phyloP scores from a whole-genome alignment of 2,329 filamentous ascomycete species.

The Cytospora piceae region DNA sequence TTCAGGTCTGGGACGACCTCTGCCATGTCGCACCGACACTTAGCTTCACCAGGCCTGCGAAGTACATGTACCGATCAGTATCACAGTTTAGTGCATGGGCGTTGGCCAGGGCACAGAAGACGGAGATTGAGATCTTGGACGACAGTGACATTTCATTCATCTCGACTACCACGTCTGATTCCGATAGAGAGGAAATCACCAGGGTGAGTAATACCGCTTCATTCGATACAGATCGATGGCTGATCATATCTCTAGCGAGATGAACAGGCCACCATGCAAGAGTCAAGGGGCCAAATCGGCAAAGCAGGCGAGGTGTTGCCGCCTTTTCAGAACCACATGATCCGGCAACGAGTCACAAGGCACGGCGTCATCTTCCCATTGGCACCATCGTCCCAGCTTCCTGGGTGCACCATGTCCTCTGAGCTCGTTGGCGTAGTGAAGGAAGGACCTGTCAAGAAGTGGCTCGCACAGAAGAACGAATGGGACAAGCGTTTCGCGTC shows the following conservation, averaged over 20 bases:
- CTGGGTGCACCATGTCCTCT: slow-evolving; percentile 64
- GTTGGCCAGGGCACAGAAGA: slow-evolving; percentile 78
- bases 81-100: slow-evolving; percentile 95
- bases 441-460: slow-evolving; percentile 76
- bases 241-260: slow-evolving; percentile 11
- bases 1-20: slow-evolving; percentile 95
- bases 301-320: slow-evolving; percentile 84
- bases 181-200: slow-evolving; percentile 33
- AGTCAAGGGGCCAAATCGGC: slow-evolving; percentile 60
- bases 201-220: slow-evolving; percentile 27
- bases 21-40: slow-evolving; percentile 91
- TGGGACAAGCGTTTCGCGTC: slow-evolving; percentile 76
- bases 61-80: slow-evolving; percentile 91
- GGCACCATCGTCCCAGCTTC: slow-evolving; percentile 64
- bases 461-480: slow-evolving; percentile 73
- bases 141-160: slow-evolving; percentile 79
- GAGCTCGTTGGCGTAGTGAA: slow-evolving; percentile 79
- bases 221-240: not conserved
- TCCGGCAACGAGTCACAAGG: slow-evolving; percentile 82
- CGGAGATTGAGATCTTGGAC: slow-evolving; percentile 77
- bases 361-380: slow-evolving; percentile 76
- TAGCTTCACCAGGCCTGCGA: slow-evolving; percentile 95
- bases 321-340: slow-evolving; percentile 82
- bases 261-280: slow-evolving; percentile 33
- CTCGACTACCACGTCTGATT: slow-evolving; percentile 57